Percentiles rank a stretch among this genome's conserved stretches.
phyloP scores from a whole-genome alignment of 2,329 filamentous ascomycete genomes.

The Escovopsis sp. region DNA sequence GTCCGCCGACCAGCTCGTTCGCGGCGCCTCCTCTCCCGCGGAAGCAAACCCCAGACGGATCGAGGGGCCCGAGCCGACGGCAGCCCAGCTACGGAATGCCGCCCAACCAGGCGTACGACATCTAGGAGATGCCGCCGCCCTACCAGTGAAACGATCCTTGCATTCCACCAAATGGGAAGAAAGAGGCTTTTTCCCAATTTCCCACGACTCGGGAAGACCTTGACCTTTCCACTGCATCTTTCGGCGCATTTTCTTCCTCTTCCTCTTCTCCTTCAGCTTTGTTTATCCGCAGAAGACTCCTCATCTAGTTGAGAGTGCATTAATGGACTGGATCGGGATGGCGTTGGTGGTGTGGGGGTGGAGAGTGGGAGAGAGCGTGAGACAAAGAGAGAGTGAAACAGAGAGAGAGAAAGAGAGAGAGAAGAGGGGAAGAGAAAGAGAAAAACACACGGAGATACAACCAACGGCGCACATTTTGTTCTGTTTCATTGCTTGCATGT shows the following conservation, averaged over 20 bases:
- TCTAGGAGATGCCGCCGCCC: constrained; percentile 8
- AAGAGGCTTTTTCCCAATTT: background rate
- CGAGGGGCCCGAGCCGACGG: constrained; percentile 34
- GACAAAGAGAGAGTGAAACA: no score
- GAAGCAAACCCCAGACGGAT: constrained; percentile 39
- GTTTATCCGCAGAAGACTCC: constrained; percentile 6
- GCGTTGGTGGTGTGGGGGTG: no score
- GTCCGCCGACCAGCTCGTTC: constrained; percentile 41
- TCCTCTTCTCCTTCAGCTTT: constrained; percentile 6
- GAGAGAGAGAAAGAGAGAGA: no score
- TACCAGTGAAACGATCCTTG: constrained; percentile 2
- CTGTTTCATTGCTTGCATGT: no score
- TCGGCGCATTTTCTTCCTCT: constrained; percentile 13
- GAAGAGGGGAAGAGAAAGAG: no score
- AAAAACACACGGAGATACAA: no score
- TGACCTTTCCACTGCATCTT: constrained; percentile 19
- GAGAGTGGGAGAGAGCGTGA: no score
- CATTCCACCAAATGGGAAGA: background rate
- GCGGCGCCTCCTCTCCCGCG: constrained; percentile 41
- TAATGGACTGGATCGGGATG: no score
- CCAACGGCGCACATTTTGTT: no score
- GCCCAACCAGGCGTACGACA: constrained; percentile 24
- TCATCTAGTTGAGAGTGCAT: no score
- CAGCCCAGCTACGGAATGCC: constrained; percentile 37
- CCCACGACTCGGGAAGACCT: constrained; percentile 7